These are phyloP conservation scores for Colletotrichum sublineola DNA, from an alignment of 2,329 filamentous ascomycete species.

Conservation along the genomic window DNA sequence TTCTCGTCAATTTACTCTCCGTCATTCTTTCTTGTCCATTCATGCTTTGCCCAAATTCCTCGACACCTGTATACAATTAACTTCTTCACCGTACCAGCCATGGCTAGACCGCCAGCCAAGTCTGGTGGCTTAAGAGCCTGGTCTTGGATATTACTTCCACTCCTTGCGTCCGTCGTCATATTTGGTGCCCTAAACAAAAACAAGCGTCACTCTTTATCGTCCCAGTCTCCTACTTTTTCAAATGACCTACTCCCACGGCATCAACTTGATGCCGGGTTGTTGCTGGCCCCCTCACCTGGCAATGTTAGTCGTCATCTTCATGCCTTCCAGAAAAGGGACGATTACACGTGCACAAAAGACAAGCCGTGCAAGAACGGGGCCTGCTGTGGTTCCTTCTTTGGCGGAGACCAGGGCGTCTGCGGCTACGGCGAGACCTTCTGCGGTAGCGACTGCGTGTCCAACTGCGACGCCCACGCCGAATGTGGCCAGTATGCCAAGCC, in stretches of 20 bases:
- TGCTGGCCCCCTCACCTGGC: no score
- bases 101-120: not conserved
- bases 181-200: no score
- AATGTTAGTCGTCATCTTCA: not conserved
- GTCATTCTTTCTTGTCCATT: no score
- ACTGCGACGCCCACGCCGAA: constrained; percentile 5
- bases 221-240: no score
- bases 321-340: constrained; percentile 1
- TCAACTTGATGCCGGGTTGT: not conserved
- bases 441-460: not conserved
- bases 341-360: constrained; percentile 1
- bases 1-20: no score
- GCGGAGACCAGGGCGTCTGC: constrained; percentile 6
- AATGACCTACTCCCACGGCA: no score
- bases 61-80: no score
- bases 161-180: no score
- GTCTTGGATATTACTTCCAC: not conserved
- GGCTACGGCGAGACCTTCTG: not conserved
- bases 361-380: constrained; percentile 7
- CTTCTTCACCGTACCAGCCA: no score
- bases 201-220: no score
- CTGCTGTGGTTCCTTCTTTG: constrained; percentile 14
- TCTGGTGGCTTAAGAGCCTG: constrained; percentile 4
- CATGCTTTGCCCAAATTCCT: no score
- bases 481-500: not conserved